A percentile compares a stretch with the other conserved stretches of the same genome.
Conservation (phyloP, 192 early-diverging fungal species). For the Coemansia sp. region DNA sequence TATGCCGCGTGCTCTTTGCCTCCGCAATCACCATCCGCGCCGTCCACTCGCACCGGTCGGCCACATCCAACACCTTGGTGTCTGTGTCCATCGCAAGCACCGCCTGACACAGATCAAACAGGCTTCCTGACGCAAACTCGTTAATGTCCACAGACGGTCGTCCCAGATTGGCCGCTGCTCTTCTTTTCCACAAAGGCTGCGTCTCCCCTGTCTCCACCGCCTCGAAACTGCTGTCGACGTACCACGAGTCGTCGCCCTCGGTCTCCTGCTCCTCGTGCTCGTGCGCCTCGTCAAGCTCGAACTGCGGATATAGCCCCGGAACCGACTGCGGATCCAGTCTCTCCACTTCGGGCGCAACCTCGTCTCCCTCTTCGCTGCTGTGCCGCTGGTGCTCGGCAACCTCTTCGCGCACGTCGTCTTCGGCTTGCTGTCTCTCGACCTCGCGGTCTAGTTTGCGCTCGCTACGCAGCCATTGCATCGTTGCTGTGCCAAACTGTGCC, state of each 20-base stretch:
- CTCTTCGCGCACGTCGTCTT: constrained; percentile 43
- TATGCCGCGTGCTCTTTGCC: constrained; percentile 51
- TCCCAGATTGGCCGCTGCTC: constrained; percentile 25
- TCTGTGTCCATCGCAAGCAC: constrained; percentile 23
- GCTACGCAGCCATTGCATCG: background rate
- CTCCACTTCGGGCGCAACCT: constrained; percentile 38
- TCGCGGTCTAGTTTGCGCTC: constrained; percentile 25
- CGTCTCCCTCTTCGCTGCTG: constrained; percentile 1
- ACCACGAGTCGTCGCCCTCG: constrained; percentile 48
- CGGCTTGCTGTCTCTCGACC: constrained; percentile 32
- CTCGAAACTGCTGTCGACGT: constrained; percentile 30
- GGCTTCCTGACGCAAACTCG: constrained; percentile 16
- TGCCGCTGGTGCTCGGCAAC: constrained; percentile 24
- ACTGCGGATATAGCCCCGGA: constrained; percentile 42
- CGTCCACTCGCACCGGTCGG: constrained; percentile 44
- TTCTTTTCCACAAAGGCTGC: constrained; percentile 43
- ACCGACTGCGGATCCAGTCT: constrained; percentile 38
- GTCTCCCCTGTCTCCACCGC: background rate
- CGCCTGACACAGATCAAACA: constrained; percentile 37
- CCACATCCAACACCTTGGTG: constrained; percentile 27
- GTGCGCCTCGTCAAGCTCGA: constrained; percentile 11
- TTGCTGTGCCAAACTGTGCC: background rate
- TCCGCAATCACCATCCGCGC: constrained; percentile 29
- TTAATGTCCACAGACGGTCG: background rate
- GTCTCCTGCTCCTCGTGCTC: background rate